These are phyloP conservation scores for Macrophomina tecta DNA, from an alignment of 2,329 filamentous ascomycete genomes.

Conservation along the genomic window DNA sequence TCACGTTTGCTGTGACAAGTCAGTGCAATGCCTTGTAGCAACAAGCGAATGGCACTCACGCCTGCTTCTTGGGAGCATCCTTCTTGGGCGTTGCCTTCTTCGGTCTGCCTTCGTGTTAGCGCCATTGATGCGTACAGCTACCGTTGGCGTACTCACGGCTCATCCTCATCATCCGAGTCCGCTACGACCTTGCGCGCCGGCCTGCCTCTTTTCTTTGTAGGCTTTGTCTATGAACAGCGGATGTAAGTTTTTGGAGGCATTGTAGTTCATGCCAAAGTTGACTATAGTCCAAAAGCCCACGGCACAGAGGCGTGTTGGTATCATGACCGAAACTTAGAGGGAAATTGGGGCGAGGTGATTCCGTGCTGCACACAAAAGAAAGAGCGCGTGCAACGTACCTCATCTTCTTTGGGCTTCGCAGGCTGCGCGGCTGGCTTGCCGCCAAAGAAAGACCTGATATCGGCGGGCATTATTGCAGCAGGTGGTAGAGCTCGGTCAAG, in stretches of 20 bases:
- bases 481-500: neutral
- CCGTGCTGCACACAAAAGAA: neutral
- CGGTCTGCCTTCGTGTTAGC: conserved; percentile 40
- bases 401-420: conserved; percentile 49
- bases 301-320: neutral
- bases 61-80: conserved; percentile 62
- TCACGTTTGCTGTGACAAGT: conserved; percentile 53
- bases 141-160: conserved; percentile 42
- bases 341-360: neutral
- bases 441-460: conserved; percentile 91
- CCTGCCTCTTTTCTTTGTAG: conserved; percentile 49
- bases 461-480: conserved; percentile 68
- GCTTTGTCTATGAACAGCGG: conserved; percentile 35
- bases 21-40: conserved; percentile 32
- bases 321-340: neutral
- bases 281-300: neutral
- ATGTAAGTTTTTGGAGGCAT: conserved; percentile 6
- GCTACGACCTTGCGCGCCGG: conserved; percentile 58
- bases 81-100: conserved; percentile 61
- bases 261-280: neutral
- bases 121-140: neutral
- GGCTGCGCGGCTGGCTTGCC: conserved; percentile 66
- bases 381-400: conserved; percentile 30
- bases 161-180: conserved; percentile 76
- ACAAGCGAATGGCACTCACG: conserved; percentile 41